These are phyloP conservation scores for Salinomyces thailandicus DNA, from an alignment of 2,329 filamentous ascomycete species.

Conservation along the genomic window DNA sequence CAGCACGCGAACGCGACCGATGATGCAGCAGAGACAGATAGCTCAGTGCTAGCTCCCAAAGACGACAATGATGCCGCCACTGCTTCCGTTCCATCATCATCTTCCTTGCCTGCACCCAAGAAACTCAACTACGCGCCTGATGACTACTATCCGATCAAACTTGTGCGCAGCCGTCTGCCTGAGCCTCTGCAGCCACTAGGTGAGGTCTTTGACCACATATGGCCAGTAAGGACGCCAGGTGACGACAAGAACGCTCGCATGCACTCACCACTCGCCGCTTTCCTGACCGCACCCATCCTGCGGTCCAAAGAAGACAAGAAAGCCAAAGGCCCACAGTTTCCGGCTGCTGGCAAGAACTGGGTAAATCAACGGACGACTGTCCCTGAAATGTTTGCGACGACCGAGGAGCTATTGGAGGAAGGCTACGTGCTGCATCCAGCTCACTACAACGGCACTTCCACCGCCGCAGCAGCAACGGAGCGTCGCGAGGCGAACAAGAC, in stretches of 20 bases:
- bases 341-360: conserved; percentile 55
- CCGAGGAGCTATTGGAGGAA: conserved; percentile 67
- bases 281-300: conserved; percentile 64
- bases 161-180: conserved; percentile 34
- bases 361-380: conserved; percentile 70
- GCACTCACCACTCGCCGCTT: conserved; percentile 76
- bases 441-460: conserved; percentile 38
- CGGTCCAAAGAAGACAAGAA: conserved; percentile 59
- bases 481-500: conserved; percentile 34
- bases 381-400: conserved; percentile 62
- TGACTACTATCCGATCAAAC: conserved; percentile 39
- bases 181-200: conserved; percentile 50
- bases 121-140: conserved; percentile 33
- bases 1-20: conserved; percentile 2
- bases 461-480: conserved; percentile 31
- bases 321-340: conserved; percentile 49
- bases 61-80: not conserved
- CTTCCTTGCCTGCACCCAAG: conserved; percentile 1
- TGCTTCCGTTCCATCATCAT: not conserved
- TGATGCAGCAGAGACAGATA: conserved; percentile 4
- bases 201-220: conserved; percentile 75
- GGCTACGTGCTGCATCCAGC: conserved; percentile 79
- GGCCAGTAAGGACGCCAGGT: conserved; percentile 80
- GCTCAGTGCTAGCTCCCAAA: conserved; percentile 5
- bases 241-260: conserved; percentile 72